Conservation (phyloP, 176 grass and related monocot species). For the Phragmites australis region DNA sequence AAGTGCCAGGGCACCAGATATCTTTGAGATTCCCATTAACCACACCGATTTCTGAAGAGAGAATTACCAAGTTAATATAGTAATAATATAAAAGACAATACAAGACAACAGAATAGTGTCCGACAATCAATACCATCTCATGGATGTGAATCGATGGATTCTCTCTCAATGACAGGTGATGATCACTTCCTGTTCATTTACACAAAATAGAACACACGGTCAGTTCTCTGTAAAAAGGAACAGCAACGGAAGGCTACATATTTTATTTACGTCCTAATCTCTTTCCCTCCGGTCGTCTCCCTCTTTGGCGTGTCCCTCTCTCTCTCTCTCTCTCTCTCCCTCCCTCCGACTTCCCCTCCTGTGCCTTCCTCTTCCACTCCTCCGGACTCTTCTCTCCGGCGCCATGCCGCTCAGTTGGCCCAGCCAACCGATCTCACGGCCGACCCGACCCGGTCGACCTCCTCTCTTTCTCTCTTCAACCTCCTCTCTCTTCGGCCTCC, state of each 20-base stretch:
- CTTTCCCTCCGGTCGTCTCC: too few species aligned
- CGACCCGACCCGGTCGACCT: too few species aligned
- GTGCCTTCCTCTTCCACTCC: too few species aligned
- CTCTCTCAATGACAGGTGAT: conserved; percentile 68
- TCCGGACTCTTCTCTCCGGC: too few species aligned
- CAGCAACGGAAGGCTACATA: not conserved
- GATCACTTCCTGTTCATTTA: conserved; percentile 77
- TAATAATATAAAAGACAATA: not conserved
- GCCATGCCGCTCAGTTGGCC: too few species aligned
- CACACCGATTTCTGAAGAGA: conserved; percentile 68
- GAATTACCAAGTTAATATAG: not conserved
- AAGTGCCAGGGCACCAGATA: conserved; percentile 78
- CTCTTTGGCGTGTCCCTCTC: too few species aligned
- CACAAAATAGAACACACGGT: conserved; percentile 19
- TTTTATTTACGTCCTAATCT: too few species aligned
- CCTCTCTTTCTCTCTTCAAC: too few species aligned
- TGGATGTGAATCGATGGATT: conserved; percentile 79
- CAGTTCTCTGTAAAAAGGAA: not conserved
- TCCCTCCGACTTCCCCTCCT: too few species aligned
- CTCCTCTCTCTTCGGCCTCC: too few species aligned
- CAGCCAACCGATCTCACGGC: too few species aligned
- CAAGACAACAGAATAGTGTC: not conserved
- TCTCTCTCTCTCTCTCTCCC: too few species aligned
- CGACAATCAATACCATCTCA: conserved; percentile 60
- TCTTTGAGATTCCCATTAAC: conserved; percentile 74